Evolutionary conservation across 495 filamentous ascomycete species (phyloP).

Genomic region (Penicillium paradoxum): DNA sequence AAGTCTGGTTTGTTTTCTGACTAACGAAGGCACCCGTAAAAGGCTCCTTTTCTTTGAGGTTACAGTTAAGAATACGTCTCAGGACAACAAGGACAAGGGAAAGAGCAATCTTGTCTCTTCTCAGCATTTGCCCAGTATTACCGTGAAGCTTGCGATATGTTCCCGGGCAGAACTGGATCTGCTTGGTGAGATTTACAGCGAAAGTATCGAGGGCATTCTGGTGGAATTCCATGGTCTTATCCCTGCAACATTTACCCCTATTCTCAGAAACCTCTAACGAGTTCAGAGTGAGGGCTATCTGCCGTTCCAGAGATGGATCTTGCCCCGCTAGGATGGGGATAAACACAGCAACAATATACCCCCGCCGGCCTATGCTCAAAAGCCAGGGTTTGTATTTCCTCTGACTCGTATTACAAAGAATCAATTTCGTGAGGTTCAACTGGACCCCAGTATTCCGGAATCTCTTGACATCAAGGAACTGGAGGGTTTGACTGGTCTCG

Average conservation of each 20-base stretch:
- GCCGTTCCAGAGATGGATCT: slow-evolving; percentile 6
- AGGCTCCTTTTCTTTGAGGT: slow-evolving; percentile 11
- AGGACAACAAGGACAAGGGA: background rate
- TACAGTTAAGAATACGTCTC: slow-evolving; percentile 6
- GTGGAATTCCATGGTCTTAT: slow-evolving; percentile 9
- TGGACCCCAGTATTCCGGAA: background rate
- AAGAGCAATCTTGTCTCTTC: slow-evolving; percentile 12
- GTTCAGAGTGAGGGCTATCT: slow-evolving; percentile 1
- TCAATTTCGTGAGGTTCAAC: background rate
- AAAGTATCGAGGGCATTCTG: slow-evolving; percentile 1
- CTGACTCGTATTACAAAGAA: background rate
- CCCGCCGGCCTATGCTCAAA: slow-evolving; percentile 4
- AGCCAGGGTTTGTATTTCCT: slow-evolving; percentile 5
- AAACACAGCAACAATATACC: background rate
- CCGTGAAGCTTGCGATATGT: slow-evolving; percentile 11
- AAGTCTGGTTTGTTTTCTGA: slow-evolving; percentile 11
- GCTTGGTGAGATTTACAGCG: slow-evolving; percentile 3
- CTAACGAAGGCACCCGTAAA: background rate
- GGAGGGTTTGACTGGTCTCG: slow-evolving; percentile 6
- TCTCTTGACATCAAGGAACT: slow-evolving; percentile 5
- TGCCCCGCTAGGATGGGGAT: background rate
- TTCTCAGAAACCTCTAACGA: slow-evolving; percentile 10
- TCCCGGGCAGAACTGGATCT: slow-evolving; percentile 2
- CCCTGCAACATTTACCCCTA: slow-evolving; percentile 11
- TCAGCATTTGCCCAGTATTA: slow-evolving; percentile 5